Evolutionary conservation across 2,329 filamentous ascomycete species (phyloP).

Genomic region (Nemania sp.): DNA sequence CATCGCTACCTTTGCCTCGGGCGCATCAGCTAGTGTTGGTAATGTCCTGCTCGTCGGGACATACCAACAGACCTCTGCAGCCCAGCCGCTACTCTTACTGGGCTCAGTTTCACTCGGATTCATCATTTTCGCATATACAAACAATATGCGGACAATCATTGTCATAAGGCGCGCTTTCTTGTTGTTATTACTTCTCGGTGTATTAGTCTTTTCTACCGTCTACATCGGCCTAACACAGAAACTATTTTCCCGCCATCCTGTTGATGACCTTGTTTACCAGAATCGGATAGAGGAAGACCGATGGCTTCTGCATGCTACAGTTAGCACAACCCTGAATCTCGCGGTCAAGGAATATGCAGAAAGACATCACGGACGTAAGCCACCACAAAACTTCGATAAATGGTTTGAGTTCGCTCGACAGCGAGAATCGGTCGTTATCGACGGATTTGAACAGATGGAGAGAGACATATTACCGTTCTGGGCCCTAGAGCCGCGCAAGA

Average conservation of each 20-base stretch:
- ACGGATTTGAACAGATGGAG: conserved; percentile 81
- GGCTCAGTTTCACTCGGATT: conserved; percentile 49
- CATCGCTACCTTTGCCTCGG: conserved; percentile 50
- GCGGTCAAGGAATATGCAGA: conserved; percentile 56
- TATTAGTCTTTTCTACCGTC: conserved; percentile 46
- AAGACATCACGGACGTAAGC: conserved; percentile 65
- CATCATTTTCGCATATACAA: conserved; percentile 49
- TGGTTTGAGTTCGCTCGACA: conserved; percentile 80
- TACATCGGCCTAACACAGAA: conserved; percentile 43
- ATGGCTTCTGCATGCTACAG: conserved; percentile 53
- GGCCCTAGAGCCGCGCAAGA: conserved; percentile 68
- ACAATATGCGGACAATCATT: conserved; percentile 49
- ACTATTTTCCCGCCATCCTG: conserved; percentile 47
- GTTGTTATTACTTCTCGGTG: conserved; percentile 44
- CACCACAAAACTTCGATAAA: conserved; percentile 80
- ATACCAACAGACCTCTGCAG: conserved; percentile 50
- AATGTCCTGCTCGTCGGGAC: conserved; percentile 48
- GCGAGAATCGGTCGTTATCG: conserved; percentile 72
- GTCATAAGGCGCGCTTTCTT: conserved; percentile 49
- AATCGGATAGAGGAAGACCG: conserved; percentile 52
- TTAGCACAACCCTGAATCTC: conserved; percentile 52
- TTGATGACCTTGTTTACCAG: conserved; percentile 55
- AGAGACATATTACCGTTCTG: conserved; percentile 77
- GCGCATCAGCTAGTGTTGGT: conserved; percentile 43
- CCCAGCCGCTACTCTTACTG: conserved; percentile 45